Conservation (phyloP, 225 moss, liverwort and hornwort genomes). For the Antitrichia curtipendula region DNA sequence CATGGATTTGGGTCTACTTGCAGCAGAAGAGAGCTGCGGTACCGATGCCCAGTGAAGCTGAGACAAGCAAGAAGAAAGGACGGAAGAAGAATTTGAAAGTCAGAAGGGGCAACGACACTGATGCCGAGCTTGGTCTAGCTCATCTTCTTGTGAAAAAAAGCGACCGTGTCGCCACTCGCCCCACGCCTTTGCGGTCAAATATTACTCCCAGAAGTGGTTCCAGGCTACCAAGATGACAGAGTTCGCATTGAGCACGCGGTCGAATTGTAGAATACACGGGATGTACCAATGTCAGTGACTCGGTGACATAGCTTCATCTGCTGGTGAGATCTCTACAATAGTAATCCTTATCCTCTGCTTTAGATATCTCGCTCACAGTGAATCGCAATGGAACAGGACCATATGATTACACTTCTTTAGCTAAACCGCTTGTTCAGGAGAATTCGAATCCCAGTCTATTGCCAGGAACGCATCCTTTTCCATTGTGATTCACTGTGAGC, state of each 20-base stretch:
- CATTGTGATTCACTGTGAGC: not conserved
- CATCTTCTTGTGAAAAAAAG: conserved; percentile 15
- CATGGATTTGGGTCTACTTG: not conserved
- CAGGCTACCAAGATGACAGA: conserved; percentile 19
- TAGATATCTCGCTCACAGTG: not conserved
- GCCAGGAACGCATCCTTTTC: not conserved
- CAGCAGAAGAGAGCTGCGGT: conserved; percentile 24
- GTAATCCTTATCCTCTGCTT: not conserved
- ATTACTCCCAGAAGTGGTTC: conserved; percentile 12
- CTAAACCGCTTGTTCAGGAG: not conserved
- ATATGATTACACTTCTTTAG: not conserved
- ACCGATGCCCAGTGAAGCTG: not conserved
- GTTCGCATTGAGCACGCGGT: not conserved
- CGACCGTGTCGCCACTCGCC: not conserved
- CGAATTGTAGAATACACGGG: not conserved
- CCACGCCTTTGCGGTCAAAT: not conserved
- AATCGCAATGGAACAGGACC: not conserved
- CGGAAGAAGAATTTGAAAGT: conserved; percentile 1
- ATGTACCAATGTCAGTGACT: conserved; percentile 2
- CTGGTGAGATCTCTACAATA: not conserved
- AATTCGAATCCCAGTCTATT: not conserved
- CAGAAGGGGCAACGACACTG: not conserved
- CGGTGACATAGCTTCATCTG: conserved; percentile 2
- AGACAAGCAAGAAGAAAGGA: conserved; percentile 20
- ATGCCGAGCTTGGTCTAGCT: conserved; percentile 11